phyloP scores from a whole-genome alignment of 305 asterid genomes.

The Solanum hybrid region DNA sequence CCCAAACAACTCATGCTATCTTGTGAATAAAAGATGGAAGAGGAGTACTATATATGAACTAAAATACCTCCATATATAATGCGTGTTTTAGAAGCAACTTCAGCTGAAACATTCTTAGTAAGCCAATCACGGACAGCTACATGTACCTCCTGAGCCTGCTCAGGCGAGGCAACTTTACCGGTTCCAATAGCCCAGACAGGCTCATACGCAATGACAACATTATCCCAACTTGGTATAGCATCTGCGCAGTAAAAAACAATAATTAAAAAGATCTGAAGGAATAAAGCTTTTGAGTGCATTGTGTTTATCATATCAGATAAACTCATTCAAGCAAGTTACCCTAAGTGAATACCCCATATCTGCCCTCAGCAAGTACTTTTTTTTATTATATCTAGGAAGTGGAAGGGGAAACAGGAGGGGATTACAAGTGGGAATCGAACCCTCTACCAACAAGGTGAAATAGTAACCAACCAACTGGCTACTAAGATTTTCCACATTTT shows the following conservation, averaged over 20 bases:
- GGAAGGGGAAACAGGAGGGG: neutral
- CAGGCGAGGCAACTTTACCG: conserved; percentile 93
- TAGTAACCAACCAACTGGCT: neutral
- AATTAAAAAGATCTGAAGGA: neutral
- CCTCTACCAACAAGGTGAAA: neutral
- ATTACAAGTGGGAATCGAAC: neutral
- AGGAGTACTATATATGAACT: neutral
- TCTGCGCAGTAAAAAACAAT: conserved; percentile 31
- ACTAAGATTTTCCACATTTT: neutral
- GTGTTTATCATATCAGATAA: neutral
- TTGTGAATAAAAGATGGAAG: neutral
- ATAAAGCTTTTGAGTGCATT: neutral
- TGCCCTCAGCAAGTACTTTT: neutral
- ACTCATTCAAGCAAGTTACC: neutral
- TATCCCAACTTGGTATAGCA: conserved; percentile 85
- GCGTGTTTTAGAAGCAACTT: conserved; percentile 84
- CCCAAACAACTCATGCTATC: neutral
- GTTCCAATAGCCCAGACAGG: conserved; percentile 99
- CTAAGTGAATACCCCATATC: neutral
- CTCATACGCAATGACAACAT: conserved; percentile 77
- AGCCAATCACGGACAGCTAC: conserved; percentile 89
- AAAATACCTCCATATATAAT: conserved; percentile 81
- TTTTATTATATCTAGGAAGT: neutral
- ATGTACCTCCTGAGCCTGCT: conserved; percentile 97
- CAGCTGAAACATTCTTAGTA: conserved; percentile 76